These are phyloP conservation scores for Globisporangium alternatum DNA, from an alignment of 352 stramenopile genomes.

Conservation along the genomic window DNA sequence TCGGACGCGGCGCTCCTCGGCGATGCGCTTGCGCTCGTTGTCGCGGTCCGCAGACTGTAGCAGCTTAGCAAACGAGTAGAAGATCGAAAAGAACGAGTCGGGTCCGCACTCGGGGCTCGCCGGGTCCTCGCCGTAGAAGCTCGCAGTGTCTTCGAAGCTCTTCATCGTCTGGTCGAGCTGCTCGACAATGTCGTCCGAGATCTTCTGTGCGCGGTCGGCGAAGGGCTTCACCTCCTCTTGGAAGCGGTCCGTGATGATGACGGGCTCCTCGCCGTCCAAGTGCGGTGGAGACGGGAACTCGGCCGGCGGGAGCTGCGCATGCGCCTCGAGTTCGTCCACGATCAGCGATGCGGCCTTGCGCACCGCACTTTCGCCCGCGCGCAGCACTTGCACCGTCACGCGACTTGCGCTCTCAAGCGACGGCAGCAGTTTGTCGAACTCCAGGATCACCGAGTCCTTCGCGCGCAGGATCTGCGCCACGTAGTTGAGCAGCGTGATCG, in stretches of 20 bases:
- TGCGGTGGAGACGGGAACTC: constrained; percentile 31
- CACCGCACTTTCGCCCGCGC: constrained; percentile 68
- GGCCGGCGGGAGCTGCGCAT: constrained; percentile 52
- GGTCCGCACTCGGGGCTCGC: constrained; percentile 65
- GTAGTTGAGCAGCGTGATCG: constrained; percentile 81
- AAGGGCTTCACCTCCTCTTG: constrained; percentile 77
- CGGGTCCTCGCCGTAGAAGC: constrained; percentile 75
- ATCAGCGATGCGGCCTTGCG: constrained; percentile 71
- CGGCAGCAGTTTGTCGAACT: constrained; percentile 71
- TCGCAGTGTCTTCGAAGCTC: constrained; percentile 61
- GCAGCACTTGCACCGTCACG: constrained; percentile 74
- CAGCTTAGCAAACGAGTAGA: constrained; percentile 83
- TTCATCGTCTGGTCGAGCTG: constrained; percentile 63
- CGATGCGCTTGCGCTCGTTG: constrained; percentile 82
- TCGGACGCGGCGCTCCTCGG: constrained; percentile 70
- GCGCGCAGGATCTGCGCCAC: constrained; percentile 64
- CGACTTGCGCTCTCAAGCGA: constrained; percentile 76
- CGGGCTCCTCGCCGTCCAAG: constrained; percentile 22
- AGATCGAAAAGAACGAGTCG: constrained; percentile 83
- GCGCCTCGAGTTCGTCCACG: constrained; percentile 62
- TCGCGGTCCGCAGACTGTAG: constrained; percentile 77
- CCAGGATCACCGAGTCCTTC: constrained; percentile 63
- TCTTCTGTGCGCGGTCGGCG: constrained; percentile 58
- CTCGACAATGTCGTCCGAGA: constrained; percentile 50
- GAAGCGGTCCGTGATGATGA: constrained; percentile 62